Conservation (phyloP, 371 early-diverging fungal species). For the Mucor mucedo region DNA sequence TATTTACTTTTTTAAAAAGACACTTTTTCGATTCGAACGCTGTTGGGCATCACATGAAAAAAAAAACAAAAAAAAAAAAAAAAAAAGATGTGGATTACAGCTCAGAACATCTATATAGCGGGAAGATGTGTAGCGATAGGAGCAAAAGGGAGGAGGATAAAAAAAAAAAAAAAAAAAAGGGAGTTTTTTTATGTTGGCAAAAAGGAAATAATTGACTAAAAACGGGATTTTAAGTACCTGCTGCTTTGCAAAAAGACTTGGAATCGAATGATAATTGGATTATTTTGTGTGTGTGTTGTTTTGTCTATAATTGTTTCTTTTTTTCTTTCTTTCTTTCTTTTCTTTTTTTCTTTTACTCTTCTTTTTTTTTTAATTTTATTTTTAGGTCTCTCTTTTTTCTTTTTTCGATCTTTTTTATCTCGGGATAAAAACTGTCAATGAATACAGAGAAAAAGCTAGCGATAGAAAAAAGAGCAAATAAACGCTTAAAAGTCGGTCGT, state of each 20-base stretch:
- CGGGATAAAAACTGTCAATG: conserved; percentile 1
- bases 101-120: no score
- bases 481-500: conserved; percentile 47
- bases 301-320: neutral
- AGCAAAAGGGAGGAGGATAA: neutral
- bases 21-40: no score
- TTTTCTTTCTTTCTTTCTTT: neutral
- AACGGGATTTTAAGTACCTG: conserved; percentile 6
- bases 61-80: no score
- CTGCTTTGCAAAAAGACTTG: neutral
- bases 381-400: neutral
- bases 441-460: neutral
- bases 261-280: conserved; percentile 4
- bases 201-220: conserved; percentile 5
- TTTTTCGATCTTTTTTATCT: neutral
- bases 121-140: no score
- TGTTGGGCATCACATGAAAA: no score
- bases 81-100: no score
- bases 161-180: neutral
- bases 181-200: neutral
- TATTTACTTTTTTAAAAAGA: no score
- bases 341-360: neutral
- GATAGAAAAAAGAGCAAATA: conserved; percentile 9
- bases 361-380: neutral
- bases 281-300: neutral